A percentile compares a stretch with the other conserved stretches of the same genome.
phyloP scores from a whole-genome alignment of 805 yeast species.

The Ogataea parapolymorpha region DNA sequence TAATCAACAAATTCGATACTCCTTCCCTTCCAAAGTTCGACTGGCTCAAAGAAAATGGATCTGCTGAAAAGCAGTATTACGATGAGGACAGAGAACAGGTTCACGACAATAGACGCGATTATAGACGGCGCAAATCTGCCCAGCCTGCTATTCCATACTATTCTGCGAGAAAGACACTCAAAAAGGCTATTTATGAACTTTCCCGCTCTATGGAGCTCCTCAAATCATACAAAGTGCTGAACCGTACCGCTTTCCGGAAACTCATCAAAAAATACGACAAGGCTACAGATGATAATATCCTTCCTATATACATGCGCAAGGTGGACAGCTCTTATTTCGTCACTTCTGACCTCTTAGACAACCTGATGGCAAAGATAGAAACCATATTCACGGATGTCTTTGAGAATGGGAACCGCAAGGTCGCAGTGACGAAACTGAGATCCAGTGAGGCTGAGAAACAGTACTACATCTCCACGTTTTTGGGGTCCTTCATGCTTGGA shows the following conservation, averaged over 20 bases:
- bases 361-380: conserved; percentile 59
- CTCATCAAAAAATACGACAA: conserved; percentile 90
- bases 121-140: conserved; percentile 30
- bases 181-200: conserved; percentile 65
- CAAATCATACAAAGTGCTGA: conserved; percentile 67
- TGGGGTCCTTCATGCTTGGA: conserved; percentile 69
- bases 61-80: conserved; percentile 34
- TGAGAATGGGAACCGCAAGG: conserved; percentile 69
- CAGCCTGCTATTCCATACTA: conserved; percentile 48
- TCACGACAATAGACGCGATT: conserved; percentile 42
- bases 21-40: conserved; percentile 41
- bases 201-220: conserved; percentile 71
- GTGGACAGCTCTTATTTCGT: conserved; percentile 58
- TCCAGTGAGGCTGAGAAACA: conserved; percentile 37
- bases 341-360: conserved; percentile 64
- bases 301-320: conserved; percentile 51
- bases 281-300: conserved; percentile 44
- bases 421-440: conserved; percentile 66
- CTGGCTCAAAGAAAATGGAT: conserved; percentile 31
- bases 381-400: conserved; percentile 62
- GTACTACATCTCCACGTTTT: conserved; percentile 49
- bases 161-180: conserved; percentile 64
- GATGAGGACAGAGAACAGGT: conserved; percentile 31
- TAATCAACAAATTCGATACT: conserved; percentile 36
- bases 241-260: conserved; percentile 86